Evolutionary conservation across 108 stramenopile species (phyloP).

Genomic region (Nitzschia palea): DNA sequence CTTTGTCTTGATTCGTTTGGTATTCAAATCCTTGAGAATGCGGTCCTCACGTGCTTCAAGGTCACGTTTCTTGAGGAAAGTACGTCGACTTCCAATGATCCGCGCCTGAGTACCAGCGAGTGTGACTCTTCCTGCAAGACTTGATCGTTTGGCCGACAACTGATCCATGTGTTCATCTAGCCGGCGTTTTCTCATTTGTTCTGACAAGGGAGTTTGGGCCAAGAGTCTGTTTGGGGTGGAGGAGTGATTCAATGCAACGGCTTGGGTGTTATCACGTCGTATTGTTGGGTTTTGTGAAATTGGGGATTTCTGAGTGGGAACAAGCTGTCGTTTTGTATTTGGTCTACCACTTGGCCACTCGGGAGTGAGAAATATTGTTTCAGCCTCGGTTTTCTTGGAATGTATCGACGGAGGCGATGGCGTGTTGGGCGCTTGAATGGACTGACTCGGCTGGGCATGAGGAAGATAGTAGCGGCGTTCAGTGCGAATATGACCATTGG

Average conservation of each 20-base stretch:
- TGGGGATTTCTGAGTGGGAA: no score
- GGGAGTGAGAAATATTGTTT: no score
- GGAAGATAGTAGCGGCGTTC: neutral
- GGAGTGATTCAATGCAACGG: no score
- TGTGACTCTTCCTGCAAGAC: neutral
- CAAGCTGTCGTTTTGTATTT: no score
- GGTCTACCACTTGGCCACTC: no score
- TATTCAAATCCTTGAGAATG: slow-evolving; percentile 22
- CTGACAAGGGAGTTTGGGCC: neutral
- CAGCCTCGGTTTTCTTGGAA: no score
- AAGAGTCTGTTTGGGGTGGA: no score
- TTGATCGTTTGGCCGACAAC: neutral
- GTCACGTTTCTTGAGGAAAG: neutral
- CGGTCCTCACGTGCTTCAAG: slow-evolving; percentile 13
- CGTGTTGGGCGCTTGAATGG: no score
- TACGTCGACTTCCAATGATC: neutral
- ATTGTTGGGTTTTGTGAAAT: no score
- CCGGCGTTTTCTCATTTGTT: slow-evolving; percentile 16
- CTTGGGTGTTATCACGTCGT: no score
- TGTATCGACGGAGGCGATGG: no score
- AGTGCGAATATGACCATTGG: neutral
- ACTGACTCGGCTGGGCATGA: neutral
- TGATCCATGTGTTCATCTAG: neutral
- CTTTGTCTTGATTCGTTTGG: slow-evolving; percentile 8
- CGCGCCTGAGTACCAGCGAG: neutral